phyloP scores from a whole-genome alignment of 2,329 filamentous ascomycete species.

The Aschersonia sp. region DNA sequence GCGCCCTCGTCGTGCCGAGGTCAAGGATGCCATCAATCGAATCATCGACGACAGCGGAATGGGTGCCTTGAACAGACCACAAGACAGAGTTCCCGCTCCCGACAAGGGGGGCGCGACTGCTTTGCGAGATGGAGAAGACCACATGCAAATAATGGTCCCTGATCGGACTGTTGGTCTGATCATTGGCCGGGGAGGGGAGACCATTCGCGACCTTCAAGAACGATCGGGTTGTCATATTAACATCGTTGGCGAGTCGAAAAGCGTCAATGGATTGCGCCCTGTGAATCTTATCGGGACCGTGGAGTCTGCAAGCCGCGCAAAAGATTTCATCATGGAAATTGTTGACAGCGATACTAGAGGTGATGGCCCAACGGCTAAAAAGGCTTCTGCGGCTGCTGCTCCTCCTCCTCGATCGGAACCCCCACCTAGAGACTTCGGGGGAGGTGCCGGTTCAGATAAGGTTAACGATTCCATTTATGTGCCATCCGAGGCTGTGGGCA shows the following conservation, averaged over 20 bases:
- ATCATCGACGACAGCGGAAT: constrained; percentile 67
- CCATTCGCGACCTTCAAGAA: constrained; percentile 83
- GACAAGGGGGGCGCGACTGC: constrained; percentile 25
- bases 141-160: constrained; percentile 86
- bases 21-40: constrained; percentile 69
- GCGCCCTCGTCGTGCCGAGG: constrained; percentile 55
- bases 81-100: constrained; percentile 25
- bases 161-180: constrained; percentile 87
- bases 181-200: constrained; percentile 86
- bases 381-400: constrained; percentile 9
- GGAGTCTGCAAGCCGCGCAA: constrained; percentile 60
- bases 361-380: constrained; percentile 22
- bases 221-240: constrained; percentile 90
- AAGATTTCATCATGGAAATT: constrained; percentile 83
- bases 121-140: constrained; percentile 67
- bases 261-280: constrained; percentile 74
- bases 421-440: constrained; percentile 18
- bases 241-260: constrained; percentile 87
- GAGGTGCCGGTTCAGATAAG: constrained; percentile 38
- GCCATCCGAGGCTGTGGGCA: constrained; percentile 81
- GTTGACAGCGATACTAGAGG: constrained; percentile 77
- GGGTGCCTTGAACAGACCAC: constrained; percentile 30
- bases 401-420: constrained; percentile 14
- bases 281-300: constrained; percentile 78
- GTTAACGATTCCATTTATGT: constrained; percentile 73